These are phyloP conservation scores for Leccinum incarnatum DNA, from an alignment of 768 basidiomycete genomes.

Conservation along the genomic window DNA sequence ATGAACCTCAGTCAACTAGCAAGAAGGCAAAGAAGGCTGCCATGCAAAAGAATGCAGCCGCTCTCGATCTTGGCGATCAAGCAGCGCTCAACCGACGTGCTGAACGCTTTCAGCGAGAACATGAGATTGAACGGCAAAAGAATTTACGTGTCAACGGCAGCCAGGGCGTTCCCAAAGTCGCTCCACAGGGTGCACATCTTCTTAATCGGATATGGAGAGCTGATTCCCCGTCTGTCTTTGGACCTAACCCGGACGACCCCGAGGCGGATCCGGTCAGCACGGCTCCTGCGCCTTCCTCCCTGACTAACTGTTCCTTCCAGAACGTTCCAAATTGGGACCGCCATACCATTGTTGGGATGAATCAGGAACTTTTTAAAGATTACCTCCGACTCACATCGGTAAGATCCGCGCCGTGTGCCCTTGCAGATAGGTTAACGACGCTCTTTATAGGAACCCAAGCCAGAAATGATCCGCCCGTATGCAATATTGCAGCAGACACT, in stretches of 20 bases:
- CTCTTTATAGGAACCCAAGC: constrained; percentile 82
- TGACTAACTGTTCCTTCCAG: constrained; percentile 40
- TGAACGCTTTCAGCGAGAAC: constrained; percentile 87
- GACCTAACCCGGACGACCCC: constrained; percentile 56
- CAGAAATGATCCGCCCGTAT: constrained; percentile 90
- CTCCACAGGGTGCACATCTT: constrained; percentile 52
- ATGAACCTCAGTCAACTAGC: constrained; percentile 43
- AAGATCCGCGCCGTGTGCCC: constrained; percentile 14
- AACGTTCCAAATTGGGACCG: constrained; percentile 97
- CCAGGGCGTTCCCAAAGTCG: constrained; percentile 40
- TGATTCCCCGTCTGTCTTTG: constrained; percentile 50
- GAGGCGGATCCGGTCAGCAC: constrained; percentile 67
- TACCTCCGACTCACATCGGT: constrained; percentile 93
- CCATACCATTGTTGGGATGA: constrained; percentile 92
- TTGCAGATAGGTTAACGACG: constrained; percentile 4
- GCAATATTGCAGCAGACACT: constrained; percentile 82
- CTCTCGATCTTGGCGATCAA: constrained; percentile 61
- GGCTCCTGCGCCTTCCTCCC: not conserved
- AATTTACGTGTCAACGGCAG: constrained; percentile 31
- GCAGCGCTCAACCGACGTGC: constrained; percentile 74
- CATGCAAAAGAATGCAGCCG: constrained; percentile 39
- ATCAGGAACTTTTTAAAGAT: constrained; percentile 87
- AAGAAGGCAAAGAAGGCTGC: constrained; percentile 61
- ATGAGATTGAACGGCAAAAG: constrained; percentile 78
- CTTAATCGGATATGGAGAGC: constrained; percentile 44